phyloP scores from a whole-genome alignment of 1,284 basidiomycete species.

The Rhodotorula sp. region DNA sequence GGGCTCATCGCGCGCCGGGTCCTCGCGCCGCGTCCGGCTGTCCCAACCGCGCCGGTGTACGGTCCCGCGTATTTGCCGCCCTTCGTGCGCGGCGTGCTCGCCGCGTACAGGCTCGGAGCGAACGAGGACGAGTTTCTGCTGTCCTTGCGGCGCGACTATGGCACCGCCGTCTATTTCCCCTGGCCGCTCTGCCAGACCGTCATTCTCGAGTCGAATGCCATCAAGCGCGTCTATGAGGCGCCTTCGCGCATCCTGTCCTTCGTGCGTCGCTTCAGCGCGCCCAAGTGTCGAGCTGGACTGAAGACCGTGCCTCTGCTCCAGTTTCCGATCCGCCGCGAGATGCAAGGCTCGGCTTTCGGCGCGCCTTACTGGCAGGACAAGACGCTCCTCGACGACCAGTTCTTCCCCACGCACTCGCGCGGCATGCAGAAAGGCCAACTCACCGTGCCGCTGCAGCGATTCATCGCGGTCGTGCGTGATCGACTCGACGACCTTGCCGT shows the following conservation, averaged over 20 bases:
- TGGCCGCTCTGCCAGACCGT: conserved; percentile 38
- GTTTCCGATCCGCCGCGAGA: conserved; percentile 36
- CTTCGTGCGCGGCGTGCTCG: conserved; percentile 24
- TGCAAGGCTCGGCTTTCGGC: conserved; percentile 33
- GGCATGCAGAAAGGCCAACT: conserved; percentile 29
- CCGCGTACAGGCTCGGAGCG: conserved; percentile 30
- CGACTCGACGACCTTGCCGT: conserved; percentile 14
- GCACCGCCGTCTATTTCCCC: conserved; percentile 33
- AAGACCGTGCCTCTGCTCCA: background rate
- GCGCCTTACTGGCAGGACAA: conserved; percentile 11
- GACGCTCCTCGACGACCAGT: conserved; percentile 8
- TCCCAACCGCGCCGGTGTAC: conserved; percentile 17
- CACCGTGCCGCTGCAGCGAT: conserved; percentile 19
- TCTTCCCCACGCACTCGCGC: conserved; percentile 36
- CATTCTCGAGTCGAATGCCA: conserved; percentile 13
- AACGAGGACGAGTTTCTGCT: conserved; percentile 39
- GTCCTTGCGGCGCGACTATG: conserved; percentile 13
- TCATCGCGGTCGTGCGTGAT: conserved; percentile 13
- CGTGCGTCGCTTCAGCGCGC: conserved; percentile 10
- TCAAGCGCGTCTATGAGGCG: conserved; percentile 31
- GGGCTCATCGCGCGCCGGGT: background rate
- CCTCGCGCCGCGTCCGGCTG: background rate
- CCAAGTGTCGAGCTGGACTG: background rate
- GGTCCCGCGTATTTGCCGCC: conserved; percentile 10
- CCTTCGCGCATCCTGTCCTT: conserved; percentile 28